Evolutionary conservation across 257 asterid genomes (phyloP).

Genomic region (Solanum phureja): DNA sequence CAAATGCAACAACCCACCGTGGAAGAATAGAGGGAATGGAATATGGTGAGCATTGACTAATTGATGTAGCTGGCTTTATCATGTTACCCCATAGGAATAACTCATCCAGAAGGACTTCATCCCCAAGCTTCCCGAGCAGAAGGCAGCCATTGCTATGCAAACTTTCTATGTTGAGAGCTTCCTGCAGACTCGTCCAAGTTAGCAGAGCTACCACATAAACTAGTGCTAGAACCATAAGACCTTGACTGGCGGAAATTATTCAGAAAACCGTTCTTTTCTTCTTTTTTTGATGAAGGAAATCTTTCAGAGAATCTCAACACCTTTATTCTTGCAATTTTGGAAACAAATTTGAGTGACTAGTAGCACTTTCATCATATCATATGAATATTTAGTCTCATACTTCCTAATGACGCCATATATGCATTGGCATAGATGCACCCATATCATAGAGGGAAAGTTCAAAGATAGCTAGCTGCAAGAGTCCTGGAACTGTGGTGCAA

Average conservation of each 20-base stretch:
- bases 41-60: neutral
- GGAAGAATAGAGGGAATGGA: neutral
- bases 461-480: neutral
- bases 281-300: no score
- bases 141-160: neutral
- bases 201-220: neutral
- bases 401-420: no score
- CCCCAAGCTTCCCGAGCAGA: neutral
- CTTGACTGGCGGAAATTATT: neutral
- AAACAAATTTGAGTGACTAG: no score
- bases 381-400: no score
- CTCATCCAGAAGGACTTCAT: neutral
- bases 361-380: no score
- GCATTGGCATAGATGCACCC: neutral
- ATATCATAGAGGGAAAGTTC: neutral
- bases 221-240: neutral
- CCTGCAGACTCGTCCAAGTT: neutral
- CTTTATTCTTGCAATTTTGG: no score
- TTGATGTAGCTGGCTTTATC: neutral
- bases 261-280: no score
- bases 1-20: neutral
- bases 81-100: neutral
- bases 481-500: neutral
- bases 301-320: no score
- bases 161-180: neutral